Evolutionary conservation across 768 basidiomycete species (phyloP), one percentile per base, ranked within the genome.

Genomic region (Leccinum broughii): DNA sequence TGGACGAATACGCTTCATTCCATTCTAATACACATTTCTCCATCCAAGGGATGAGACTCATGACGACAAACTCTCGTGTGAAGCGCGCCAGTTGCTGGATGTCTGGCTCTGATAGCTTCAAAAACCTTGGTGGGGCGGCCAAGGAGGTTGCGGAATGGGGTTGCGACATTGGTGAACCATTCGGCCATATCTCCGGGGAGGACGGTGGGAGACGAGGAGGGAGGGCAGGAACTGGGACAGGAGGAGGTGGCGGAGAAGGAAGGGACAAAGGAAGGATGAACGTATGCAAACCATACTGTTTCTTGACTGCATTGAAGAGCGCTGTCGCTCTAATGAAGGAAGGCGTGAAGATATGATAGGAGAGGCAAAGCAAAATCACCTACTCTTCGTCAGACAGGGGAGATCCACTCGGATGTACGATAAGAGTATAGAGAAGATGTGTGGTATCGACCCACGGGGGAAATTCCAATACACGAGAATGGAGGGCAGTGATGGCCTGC

Each of bases 31-130:
- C 90, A 72, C 88, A 89, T 68, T 89, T 92, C 76, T 98, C 96
- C 93, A 98, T 95, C 92, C 92, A 98, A 1, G 95, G 95, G 3
- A 98, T 73, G 50, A 98, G 75, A 69, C 91, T 95, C 86, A 91
- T 93, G 11, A 88, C 86, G 4, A 93, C 80, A 65, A 98, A 89
- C 72, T 97, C 95, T 50, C 94, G 83, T 10, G 92, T 82, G 67
- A 98, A 93, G 56, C 85, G 83, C 0, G 86, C 86, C 6, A 87
- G 83, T 65, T 85, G 83, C 56, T 88, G 83, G 14, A 93, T 89
- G 75, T 96, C 94, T 51, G 77, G 75, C 66, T 93, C 86, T 9
- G 77, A 79, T 77, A 95, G 77, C 34, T 77, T 74, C 41, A 93
- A 66, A 10, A 72, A 70, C 54, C 74, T 76, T 14, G 71, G 62